Conservation (phyloP, 805 yeast genomes). For the Starmerella vitae region DNA sequence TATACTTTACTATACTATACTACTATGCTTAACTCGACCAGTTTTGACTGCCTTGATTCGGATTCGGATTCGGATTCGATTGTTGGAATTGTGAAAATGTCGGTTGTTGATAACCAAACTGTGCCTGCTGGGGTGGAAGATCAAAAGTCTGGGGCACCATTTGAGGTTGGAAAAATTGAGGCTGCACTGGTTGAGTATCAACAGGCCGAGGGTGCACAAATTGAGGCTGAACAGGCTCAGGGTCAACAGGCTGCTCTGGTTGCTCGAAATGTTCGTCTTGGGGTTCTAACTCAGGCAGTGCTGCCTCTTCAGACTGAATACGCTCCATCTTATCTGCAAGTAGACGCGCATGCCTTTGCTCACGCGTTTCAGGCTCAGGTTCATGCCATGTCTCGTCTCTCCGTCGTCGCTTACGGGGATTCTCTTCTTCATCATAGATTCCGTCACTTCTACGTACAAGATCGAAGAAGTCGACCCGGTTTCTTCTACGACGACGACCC, state of each 20-base stretch:
- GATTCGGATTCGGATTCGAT: not conserved
- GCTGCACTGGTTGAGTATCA: not conserved
- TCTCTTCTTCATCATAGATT: conserved; percentile 5
- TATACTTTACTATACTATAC: not conserved
- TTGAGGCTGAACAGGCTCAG: not conserved
- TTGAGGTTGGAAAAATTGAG: too few relatives aligned
- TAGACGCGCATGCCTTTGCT: conserved; percentile 19
- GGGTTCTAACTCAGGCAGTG: not conserved
- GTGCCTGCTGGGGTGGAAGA: too few relatives aligned
- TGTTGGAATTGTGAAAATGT: not conserved
- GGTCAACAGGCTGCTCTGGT: too few relatives aligned
- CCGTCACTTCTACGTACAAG: conserved; percentile 8
- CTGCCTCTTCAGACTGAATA: not conserved
- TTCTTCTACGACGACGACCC: conserved; percentile 20
- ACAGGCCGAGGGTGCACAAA: not conserved
- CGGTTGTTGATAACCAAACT: not conserved
- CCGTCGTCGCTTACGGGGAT: conserved; percentile 10
- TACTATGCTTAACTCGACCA: not conserved
- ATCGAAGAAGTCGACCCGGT: conserved; percentile 13
- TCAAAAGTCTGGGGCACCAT: too few relatives aligned
- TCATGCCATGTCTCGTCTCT: conserved; percentile 13
- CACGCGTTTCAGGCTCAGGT: conserved; percentile 18
- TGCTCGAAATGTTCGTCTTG: too few relatives aligned
- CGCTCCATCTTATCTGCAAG: conserved; percentile 16
- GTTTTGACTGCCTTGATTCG: not conserved